Evolutionary conservation across 2,329 filamentous ascomycete genomes (phyloP).

Genomic region (Apiospora arundinis): DNA sequence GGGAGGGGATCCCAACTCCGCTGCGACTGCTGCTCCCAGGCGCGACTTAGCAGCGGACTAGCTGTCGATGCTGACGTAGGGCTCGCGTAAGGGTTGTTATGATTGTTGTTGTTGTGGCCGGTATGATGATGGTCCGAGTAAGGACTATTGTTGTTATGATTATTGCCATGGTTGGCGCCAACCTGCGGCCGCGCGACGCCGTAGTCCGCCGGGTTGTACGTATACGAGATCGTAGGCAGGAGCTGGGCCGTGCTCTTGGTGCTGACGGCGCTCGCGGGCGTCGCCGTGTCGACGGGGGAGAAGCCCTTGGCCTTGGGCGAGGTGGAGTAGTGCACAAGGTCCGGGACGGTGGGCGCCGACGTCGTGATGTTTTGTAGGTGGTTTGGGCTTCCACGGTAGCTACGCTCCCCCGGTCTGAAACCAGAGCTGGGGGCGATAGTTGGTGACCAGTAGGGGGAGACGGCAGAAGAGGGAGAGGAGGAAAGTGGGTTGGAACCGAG

Average conservation of each 20-base stretch:
- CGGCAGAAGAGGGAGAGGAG: conserved; percentile 27
- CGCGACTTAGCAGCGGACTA: conserved; percentile 37
- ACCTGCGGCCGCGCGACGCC: conserved; percentile 26
- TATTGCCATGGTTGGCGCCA: conserved; percentile 23
- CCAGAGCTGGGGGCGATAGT: neutral
- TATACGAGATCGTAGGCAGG: conserved; percentile 39
- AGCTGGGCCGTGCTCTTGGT: conserved; percentile 39
- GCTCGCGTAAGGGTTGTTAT: conserved; percentile 32
- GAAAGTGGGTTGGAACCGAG: conserved; percentile 31
- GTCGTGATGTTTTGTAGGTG: conserved; percentile 36
- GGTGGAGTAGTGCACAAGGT: conserved; percentile 38
- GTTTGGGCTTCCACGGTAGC: conserved; percentile 25
- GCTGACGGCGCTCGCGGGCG: conserved; percentile 39
- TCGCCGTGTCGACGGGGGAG: conserved; percentile 35
- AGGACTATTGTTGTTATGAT: neutral
- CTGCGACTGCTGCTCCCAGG: conserved; percentile 35
- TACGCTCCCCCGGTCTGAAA: conserved; percentile 26
- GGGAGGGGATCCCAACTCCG: conserved; percentile 7
- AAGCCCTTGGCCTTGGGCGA: conserved; percentile 39
- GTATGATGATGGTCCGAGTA: neutral
- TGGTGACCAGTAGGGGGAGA: conserved; percentile 19
- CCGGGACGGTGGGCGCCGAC: conserved; percentile 34
- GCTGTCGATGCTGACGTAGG: conserved; percentile 38
- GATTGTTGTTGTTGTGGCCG: neutral
- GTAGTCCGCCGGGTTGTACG: conserved; percentile 42